Evolutionary conservation across 2,329 filamentous ascomycete species (phyloP), one percentile per base, ranked within the genome.

Genomic region (Aspergillus sojae): DNA sequence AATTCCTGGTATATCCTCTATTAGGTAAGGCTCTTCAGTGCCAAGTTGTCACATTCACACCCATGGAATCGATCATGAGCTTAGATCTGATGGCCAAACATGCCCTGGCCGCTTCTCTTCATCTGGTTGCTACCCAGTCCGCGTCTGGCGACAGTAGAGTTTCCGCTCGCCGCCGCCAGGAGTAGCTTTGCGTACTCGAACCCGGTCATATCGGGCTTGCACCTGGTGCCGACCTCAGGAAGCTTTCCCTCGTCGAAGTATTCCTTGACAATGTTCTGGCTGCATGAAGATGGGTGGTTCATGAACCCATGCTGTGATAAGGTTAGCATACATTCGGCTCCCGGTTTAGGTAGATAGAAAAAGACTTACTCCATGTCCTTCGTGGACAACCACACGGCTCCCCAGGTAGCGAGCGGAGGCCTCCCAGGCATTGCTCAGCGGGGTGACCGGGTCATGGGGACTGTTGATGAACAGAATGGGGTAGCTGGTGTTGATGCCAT

Each of bases 271-370:
- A 45, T 45, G 4, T 57, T 46, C 21, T 57, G 57, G 21, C 53
- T 57, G 19, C 60, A 62, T 16, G 54, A 43, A 5, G 60, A 61
- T 3, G 59, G 59, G 30, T 61, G 59, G n/a, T 56, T 61, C 59
- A 61, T 61, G 6, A 61, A 23, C 1, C 59, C 59, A 30, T 32
- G 30, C 30, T 32, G 30, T 32, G 30, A 32, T 32, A 32, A 11
- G 4, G 30, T 32, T 32, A 32, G 30, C 9, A 32, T 32, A 32
- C 30, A 11, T 32, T 32, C 30, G 30, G 30, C 30, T 11, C 30
- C 9, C 30, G 30, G 30, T 32, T 11, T 11, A 11, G 30, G 30
- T 10, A 32, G 30, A 11, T 32, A 32, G 30, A 11, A 32, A 11
- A 32, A 11, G 30, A 32, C 30, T 32, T 32, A 32, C 30, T 32